These are phyloP conservation scores for Melampsora larici-populina DNA, from an alignment of 1,284 basidiomycete genomes.

Conservation along the genomic window DNA sequence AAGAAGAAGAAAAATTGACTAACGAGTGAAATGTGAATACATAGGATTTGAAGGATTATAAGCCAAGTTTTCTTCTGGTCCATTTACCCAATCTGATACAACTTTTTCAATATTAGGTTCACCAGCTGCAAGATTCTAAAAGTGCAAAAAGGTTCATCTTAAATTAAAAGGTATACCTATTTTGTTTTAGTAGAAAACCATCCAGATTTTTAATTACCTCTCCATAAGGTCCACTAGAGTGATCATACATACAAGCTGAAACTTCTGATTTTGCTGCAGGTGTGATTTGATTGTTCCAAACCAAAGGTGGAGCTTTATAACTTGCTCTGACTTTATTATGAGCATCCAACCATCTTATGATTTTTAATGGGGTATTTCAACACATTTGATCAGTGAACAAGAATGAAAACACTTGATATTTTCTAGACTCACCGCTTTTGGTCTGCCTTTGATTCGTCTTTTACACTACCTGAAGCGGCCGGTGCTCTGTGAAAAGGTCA, in stretches of 20 bases:
- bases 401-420: neutral
- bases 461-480: neutral
- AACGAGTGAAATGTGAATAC: constrained; percentile 36
- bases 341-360: constrained; percentile 16
- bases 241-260: constrained; percentile 17
- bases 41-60: constrained; percentile 23
- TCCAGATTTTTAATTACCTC: constrained; percentile 13
- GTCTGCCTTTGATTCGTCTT: neutral
- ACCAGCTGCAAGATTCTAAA: constrained; percentile 17
- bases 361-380: neutral
- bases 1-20: neutral
- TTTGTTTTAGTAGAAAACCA: too few relatives aligned
- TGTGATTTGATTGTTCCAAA: constrained; percentile 16
- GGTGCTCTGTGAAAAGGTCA: too few relatives aligned
- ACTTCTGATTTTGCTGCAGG: constrained; percentile 13
- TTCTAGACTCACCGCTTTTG: neutral
- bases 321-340: constrained; percentile 26
- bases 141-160: neutral
- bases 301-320: constrained; percentile 12
- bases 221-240: constrained; percentile 16
- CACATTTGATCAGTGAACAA: neutral
- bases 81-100: constrained; percentile 27
- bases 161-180: too few relatives aligned
- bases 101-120: constrained; percentile 14
- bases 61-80: constrained; percentile 24